Base-by-base conservation (phyloP, 116 monocot species). In the Papilionanthe hybrid region DNA sequence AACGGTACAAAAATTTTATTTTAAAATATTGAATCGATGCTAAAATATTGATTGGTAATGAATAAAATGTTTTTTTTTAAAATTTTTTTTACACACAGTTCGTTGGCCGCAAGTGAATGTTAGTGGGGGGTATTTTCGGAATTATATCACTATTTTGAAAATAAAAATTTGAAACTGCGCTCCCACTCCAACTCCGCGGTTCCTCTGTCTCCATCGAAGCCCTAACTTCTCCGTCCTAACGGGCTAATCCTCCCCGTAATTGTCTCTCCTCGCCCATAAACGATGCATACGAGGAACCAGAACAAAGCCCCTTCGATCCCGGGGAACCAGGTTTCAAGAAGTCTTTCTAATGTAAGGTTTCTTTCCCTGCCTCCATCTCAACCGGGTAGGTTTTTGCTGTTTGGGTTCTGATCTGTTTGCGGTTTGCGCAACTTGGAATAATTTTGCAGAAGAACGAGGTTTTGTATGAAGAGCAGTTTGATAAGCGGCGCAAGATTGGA, bases 401-500 rank as follows among this genome's bases (percentile, higher is more conserved):
- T 18, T 32, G 15, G 29, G 29, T 69, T 69, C 17, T 69, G 5
- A 69, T 69, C 69, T 5, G 53, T 4, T 53, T 17, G 18, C 53
- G 53, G 53, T 18, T 18, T 92, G 5, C 88, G 4, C 37, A 37
- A 42, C 7, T 44, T 73, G 27, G 71, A 57, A 41, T 42, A 9
- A 60, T 53, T 83, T 58, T 58, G 67, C 58, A 82, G 85, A 79
- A 79, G 85, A 90, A 90, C 85, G 92, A 90, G 82, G 83, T 87
- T 77, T n/a, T 87, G 17, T 89, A 85, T 27, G 90, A 88, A 47
- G 78, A 44, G 28, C 85, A 85, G 30, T n/a, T 85, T 75, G 92
- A 89, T 80, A 90, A 91, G 85, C 48, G 92, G 79, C 49, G 90
- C 76, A 88, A 83, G 82, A 83, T 86, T 20, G 85, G 58, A 5